A percentile compares a stretch with the other conserved stretches of the same genome.
phyloP scores from a whole-genome alignment of 2,329 filamentous ascomycete genomes.

The Venturia aucupariae region DNA sequence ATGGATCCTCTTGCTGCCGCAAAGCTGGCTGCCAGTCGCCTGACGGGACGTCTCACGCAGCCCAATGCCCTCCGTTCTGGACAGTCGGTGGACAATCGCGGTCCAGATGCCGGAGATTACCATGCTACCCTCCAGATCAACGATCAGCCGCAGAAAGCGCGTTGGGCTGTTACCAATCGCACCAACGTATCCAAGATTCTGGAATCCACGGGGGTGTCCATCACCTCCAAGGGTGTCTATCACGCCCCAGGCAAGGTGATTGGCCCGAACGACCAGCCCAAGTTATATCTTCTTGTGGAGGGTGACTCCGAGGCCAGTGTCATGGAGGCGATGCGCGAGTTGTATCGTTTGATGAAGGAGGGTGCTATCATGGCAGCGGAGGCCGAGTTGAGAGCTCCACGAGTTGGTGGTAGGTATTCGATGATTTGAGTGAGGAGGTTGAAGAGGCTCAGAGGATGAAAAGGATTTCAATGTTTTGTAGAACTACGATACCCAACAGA shows the following conservation, averaged over 20 bases:
- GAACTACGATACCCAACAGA: too few species aligned
- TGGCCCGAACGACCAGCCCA: constrained; percentile 66
- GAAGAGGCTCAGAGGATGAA: not conserved
- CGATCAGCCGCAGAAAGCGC: constrained; percentile 95
- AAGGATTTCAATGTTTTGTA: not conserved
- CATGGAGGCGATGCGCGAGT: constrained; percentile 78
- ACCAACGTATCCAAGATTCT: constrained; percentile 98
- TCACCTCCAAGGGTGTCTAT: constrained; percentile 93
- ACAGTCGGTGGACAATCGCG: constrained; percentile 67
- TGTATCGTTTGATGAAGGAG: constrained; percentile 80
- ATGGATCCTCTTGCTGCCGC: constrained; percentile 34
- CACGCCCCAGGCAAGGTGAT: constrained; percentile 78
- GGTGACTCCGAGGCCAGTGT: constrained; percentile 93
- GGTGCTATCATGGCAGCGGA: constrained; percentile 84
- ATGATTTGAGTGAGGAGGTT: not conserved
- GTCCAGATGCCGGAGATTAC: constrained; percentile 91
- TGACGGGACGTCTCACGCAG: constrained; percentile 82
- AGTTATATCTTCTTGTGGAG: constrained; percentile 95
- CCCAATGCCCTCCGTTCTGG: constrained; percentile 70
- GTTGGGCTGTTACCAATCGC: constrained; percentile 96
- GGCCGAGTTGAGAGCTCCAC: constrained; percentile 67
- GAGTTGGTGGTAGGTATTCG: not conserved
- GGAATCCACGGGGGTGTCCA: constrained; percentile 87
- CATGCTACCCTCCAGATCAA: constrained; percentile 98
- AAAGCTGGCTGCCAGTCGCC: constrained; percentile 81